A percentile compares a stretch with the other conserved stretches of the same genome.
phyloP scores from a whole-genome alignment of 2,329 filamentous ascomycete genomes.

The Colletotrichum higginsianum region DNA sequence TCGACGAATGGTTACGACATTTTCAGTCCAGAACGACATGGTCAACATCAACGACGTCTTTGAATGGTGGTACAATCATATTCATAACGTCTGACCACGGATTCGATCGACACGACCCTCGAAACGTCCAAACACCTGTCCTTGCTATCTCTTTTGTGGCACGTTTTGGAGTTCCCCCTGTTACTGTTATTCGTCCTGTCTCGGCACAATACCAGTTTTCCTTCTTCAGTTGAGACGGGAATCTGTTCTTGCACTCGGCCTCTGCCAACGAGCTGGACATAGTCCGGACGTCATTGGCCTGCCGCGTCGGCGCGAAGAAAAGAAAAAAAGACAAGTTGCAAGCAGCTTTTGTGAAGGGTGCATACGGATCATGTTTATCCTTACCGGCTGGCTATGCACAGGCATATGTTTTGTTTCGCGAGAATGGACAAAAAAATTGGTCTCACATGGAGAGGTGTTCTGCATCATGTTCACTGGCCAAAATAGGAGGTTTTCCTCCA shows the following conservation, averaged over 20 bases:
- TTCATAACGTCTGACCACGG: neutral
- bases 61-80: neutral
- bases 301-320: neutral
- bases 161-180: neutral
- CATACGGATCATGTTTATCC: conserved; percentile 47
- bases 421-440: conserved; percentile 47
- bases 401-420: conserved; percentile 41
- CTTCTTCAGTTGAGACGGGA: neutral
- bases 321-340: conserved; percentile 23
- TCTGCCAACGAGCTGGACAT: no score
- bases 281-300: neutral
- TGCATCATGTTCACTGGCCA: conserved; percentile 58
- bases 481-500: conserved; percentile 46
- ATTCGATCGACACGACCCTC: neutral
- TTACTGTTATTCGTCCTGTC: neutral
- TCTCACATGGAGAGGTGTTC: conserved; percentile 52
- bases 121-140: neutral
- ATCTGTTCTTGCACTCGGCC: neutral
- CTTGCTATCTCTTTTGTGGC: conserved; percentile 6
- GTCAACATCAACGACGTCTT: neutral
- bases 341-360: conserved; percentile 11
- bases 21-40: neutral
- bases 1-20: neutral
- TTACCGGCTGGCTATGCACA: conserved; percentile 45
- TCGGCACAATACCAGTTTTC: neutral